Base-by-base conservation (phyloP, 108 stramenopile species). In the Nitzschia sp. region DNA sequence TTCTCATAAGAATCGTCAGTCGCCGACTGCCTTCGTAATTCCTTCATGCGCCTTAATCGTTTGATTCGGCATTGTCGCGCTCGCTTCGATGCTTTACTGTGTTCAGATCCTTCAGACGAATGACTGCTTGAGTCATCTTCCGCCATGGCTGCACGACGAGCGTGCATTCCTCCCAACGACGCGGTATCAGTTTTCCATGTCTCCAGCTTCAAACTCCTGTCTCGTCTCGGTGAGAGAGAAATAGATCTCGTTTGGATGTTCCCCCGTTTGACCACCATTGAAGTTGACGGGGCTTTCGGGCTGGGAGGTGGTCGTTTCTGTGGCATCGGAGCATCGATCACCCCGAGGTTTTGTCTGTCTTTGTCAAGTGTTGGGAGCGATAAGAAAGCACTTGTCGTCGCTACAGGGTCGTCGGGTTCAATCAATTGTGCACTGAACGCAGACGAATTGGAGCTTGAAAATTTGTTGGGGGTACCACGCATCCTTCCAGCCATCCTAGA, bases 11-110 rank as follows among this genome's bases (percentile, higher is more conserved):
- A 41, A 13, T 41, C 38, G 38, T 41, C 38, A 9, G 9, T 6
- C 38, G 13, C 6, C 6, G 38, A 6, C n/a, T n/a, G n/a, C n/a
- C n/a, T n/a, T n/a, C n/a, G n/a, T 13, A 41, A 45, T 56, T 52
- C 54, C 28, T 72, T 63, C 19, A 52, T 23, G 22, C 41, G 36
- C 30, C 63, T 52, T 54, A 72, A 36, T 2, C 71, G 35, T 16
- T 45, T 61, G 26, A 63, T 72, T 30, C 71, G 62, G 35, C 38
- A 53, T 25, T 63, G 53, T 53, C 71, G 21, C 25, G 71, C 60
- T 27, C 26, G 59, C 30, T 64, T 48, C 1, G 46, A 52, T 5
- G 31, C 47, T 50, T 48, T 29, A 30, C 30, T 64, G 46, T 50
- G 21, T 1, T 29, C 23, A 3, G 48, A 64, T n/a, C n/a, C n/a